These are phyloP conservation scores for Ganoderma sinense DNA, from an alignment of 1,284 basidiomycete genomes.

Conservation along the genomic window DNA sequence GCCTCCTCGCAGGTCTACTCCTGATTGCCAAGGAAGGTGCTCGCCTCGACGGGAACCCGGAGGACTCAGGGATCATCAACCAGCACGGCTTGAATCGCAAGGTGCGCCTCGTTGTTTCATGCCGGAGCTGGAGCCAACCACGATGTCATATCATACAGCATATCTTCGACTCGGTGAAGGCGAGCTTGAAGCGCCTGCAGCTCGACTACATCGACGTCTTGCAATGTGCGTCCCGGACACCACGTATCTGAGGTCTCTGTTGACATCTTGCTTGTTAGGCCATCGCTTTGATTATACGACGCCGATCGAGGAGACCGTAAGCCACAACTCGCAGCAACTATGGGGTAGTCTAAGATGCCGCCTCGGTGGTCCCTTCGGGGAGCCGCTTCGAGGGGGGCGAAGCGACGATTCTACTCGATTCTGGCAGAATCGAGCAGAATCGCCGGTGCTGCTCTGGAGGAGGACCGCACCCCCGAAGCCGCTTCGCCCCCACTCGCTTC, in stretches of 20 bases:
- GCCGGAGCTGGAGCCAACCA: background rate
- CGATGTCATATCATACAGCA: conserved; percentile 45
- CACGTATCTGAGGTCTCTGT: background rate
- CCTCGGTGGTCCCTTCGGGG: too few relatives aligned
- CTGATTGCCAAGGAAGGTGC: background rate
- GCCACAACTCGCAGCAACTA: background rate
- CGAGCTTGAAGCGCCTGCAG: conserved; percentile 68
- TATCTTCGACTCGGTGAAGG: conserved; percentile 79
- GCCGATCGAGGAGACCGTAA: conserved; percentile 45
- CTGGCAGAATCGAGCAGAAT: too few relatives aligned
- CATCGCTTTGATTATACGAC: conserved; percentile 55
- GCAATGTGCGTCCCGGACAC: background rate
- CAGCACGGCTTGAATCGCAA: conserved; percentile 44
- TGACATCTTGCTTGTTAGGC: conserved; percentile 11
- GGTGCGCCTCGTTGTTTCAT: conserved; percentile 17
- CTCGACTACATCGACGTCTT: conserved; percentile 73
- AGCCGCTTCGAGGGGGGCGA: too few relatives aligned
- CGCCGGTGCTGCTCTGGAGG: too few relatives aligned
- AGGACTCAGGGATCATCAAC: conserved; percentile 40
- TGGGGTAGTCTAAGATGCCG: too few relatives aligned
- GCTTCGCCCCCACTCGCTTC: too few relatives aligned
- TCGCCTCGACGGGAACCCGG: background rate
- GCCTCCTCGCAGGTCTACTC: conserved; percentile 53
- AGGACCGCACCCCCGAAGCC: too few relatives aligned
- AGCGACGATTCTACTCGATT: too few relatives aligned